These are phyloP conservation scores for Halophytophthora batemanensis DNA, from an alignment of 352 stramenopile genomes.

Conservation along the genomic window DNA sequence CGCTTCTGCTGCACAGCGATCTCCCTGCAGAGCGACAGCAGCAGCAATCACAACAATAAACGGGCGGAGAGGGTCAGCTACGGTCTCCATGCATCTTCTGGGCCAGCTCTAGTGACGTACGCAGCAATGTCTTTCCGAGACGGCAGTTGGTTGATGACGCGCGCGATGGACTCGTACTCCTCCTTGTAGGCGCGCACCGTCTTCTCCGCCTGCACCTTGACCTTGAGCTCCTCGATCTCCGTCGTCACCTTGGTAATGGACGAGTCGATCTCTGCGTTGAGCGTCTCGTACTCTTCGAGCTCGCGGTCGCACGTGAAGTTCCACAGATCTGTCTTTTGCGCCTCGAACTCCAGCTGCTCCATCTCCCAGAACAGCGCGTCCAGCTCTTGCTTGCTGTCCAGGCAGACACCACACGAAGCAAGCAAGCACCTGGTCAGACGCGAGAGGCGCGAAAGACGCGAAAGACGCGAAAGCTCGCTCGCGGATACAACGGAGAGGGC, in stretches of 20 bases:
- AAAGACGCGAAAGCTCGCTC: too few species aligned
- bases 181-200: constrained; percentile 82
- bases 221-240: constrained; percentile 81
- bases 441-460: too few species aligned
- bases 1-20: constrained; percentile 59
- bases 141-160: constrained; percentile 80
- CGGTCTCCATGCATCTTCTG: too few species aligned
- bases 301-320: constrained; percentile 81
- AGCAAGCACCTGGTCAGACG: not conserved
- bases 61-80: too few species aligned
- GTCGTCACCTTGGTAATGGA: constrained; percentile 55
- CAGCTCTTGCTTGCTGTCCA: constrained; percentile 55
- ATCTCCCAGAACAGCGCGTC: constrained; percentile 84
- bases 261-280: constrained; percentile 78
- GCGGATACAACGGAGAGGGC: not conserved
- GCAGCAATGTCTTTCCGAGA: constrained; percentile 55
- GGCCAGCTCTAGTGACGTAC: too few species aligned
- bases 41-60: not conserved
- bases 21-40: constrained; percentile 23
- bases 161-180: constrained; percentile 84
- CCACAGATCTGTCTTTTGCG: constrained; percentile 77
- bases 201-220: constrained; percentile 71
- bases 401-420: not conserved
- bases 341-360: constrained; percentile 82
- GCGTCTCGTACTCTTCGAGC: constrained; percentile 75